Evolutionary conservation across 192 early-diverging fungal genomes (phyloP).

Genomic region (Podila epigama): DNA sequence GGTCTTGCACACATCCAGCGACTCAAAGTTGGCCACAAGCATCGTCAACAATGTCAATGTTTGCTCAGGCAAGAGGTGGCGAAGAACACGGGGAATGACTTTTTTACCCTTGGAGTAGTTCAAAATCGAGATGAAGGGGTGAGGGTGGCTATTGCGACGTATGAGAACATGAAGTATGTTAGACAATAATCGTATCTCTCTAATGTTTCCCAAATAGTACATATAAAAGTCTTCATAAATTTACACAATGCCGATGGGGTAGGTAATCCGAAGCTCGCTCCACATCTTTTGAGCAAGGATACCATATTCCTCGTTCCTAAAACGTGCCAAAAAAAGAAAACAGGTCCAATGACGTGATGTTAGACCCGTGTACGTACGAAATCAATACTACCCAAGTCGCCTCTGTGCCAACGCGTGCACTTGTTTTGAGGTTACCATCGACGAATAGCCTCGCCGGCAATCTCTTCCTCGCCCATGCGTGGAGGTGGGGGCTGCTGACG

Average conservation of each 20-base stretch:
- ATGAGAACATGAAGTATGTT: neutral
- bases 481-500: constrained; percentile 67
- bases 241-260: constrained; percentile 67
- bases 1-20: constrained; percentile 70
- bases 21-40: constrained; percentile 78
- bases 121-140: constrained; percentile 89
- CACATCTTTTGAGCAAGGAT: constrained; percentile 63
- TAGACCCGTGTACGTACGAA: too few relatives aligned
- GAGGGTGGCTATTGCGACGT: constrained; percentile 62
- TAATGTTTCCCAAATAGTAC: neutral
- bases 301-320: constrained; percentile 56
- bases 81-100: constrained; percentile 83
- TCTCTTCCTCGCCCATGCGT: constrained; percentile 61
- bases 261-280: constrained; percentile 65
- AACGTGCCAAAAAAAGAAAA: neutral
- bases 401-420: too few relatives aligned
- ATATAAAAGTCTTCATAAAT: neutral
- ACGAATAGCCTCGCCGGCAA: constrained; percentile 56
- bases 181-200: neutral
- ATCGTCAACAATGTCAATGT: constrained; percentile 78
- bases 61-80: constrained; percentile 81
- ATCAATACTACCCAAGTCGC: too few relatives aligned
- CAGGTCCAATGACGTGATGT: too few relatives aligned
- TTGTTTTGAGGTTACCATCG: too few relatives aligned
- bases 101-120: constrained; percentile 90